Percentiles rank a stretch among this genome's conserved stretches.
Evolutionary conservation across 2,329 filamentous ascomycete genomes (phyloP).

Genomic region (Sporothrix variecibatus): DNA sequence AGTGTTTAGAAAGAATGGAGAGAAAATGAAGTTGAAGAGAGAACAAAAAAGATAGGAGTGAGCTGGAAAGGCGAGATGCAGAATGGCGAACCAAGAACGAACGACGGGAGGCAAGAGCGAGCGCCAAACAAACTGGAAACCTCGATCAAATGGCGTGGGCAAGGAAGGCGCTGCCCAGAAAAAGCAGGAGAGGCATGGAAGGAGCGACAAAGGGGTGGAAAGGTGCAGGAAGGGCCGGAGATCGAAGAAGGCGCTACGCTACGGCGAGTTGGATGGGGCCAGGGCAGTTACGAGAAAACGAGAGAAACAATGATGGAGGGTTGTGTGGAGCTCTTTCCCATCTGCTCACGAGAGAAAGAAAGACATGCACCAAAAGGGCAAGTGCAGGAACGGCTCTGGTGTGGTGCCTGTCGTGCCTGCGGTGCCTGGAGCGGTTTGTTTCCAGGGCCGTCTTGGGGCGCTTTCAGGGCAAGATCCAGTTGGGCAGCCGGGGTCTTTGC

Average conservation of each 20-base stretch:
- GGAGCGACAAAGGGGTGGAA: constrained; percentile 12
- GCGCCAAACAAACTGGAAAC: neutral
- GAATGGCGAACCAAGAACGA: neutral
- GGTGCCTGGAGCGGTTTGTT: constrained; percentile 7
- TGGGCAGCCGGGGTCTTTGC: neutral
- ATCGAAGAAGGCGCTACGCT: constrained; percentile 18
- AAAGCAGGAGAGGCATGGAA: constrained; percentile 2
- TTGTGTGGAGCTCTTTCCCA: constrained; percentile 9
- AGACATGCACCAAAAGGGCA: constrained; percentile 17
- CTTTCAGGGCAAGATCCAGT: neutral
- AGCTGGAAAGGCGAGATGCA: neutral
- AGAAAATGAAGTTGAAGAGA: neutral
- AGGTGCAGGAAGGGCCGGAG: constrained; percentile 17
- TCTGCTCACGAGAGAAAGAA: neutral
- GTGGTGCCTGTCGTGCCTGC: constrained; percentile 1
- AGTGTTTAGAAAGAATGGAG: neutral
- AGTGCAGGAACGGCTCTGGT: constrained; percentile 11
- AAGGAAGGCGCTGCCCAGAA: neutral
- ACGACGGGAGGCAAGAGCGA: constrained; percentile 14
- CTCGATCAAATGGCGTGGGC: constrained; percentile 1
- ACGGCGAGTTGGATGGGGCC: constrained; percentile 8
- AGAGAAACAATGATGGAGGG: neutral
- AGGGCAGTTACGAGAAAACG: constrained; percentile 13
- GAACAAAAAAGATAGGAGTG: neutral
- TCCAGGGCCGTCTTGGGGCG: neutral